Evolutionary conservation across 2,329 filamentous ascomycete species (phyloP), one percentile per base, ranked within the genome.

Genomic region (Chaetothyriales sp.): DNA sequence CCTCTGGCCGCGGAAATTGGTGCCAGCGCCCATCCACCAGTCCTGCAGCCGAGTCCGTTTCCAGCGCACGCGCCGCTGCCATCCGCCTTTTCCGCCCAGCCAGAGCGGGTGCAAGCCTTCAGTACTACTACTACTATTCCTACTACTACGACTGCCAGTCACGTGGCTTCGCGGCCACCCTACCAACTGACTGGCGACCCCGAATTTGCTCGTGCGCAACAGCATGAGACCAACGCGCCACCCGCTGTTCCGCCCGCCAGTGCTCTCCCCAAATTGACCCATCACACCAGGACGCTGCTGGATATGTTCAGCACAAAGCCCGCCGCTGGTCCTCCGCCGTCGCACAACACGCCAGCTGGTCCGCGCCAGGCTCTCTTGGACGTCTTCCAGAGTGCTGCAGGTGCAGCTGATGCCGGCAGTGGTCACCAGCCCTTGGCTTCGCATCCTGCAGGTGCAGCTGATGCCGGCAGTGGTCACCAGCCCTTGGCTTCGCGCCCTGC

Each of bases 241-340:
- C 10, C 22, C 2, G 64, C 67, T 37, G 71, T 76, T 28, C 80
- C 79, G 1, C 71, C 76, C 33, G 76, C 79, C 64, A 78, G 58
- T 62, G 76, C 77, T 49, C 62, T 83, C 20, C 79, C 80, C 15
- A 70, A 74, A 43, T 70, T 82, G 29, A 81, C 70, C 37, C 72
- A 72, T 10, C 78, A 83, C 62, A 72, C 77, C 1, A 68, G 77
- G 53, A 71, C 72, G n/a, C 63, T 83, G 33, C 66, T 83, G 47
- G 77, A 75, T 58, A 71, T 76, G 1, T 81, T 83, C 67, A 81
- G 75, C 7, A 18, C 46, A 57, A 61, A 63, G 33, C 61, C 65
- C 15, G 20, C 40, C 9, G 29, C 50, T 44, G 25, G 9, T 10
- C 22, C 46, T 44, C 4, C 47, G 13, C 44, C 18, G 5, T 3